Evolutionary conservation across 2,329 filamentous ascomycete species (phyloP), one percentile per base, ranked within the genome.

Genomic region (Scedosporium apiospermum): DNA sequence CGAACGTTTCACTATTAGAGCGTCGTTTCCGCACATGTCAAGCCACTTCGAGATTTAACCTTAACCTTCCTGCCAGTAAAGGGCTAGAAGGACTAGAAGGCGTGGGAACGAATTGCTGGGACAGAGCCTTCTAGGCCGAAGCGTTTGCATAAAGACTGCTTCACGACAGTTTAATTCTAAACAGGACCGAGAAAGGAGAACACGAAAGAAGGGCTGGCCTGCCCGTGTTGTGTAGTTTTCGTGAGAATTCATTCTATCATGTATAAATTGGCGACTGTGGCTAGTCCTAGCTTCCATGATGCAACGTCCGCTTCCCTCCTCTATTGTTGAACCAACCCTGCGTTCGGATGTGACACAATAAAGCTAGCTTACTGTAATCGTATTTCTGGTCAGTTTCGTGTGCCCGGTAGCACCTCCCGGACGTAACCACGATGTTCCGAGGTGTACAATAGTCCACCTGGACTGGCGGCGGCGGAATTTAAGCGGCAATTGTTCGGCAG

Each of bases 401-500:
- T 26, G 49, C 12, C 7, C 21, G 12, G 12, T 26, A 6, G 49
- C 49, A 12, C 49, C 21, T 14, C 21, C 49, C 4, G 49, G 21
- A 10, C 49, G 21, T 23, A n/a, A 23, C 49, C 49, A 53, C 10
- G 49, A 53, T n/a, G 49, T 53, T 23, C 49, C 49, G 6, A 27
- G 23, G 49, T 53, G 10, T 53, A 53, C 18, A n/a, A 53, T 26
- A 3, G 49, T 21, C 49, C 21, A 5, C 49, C 49, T 26, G 49
- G 49, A n/a, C 49, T 53, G 5, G 49, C 6, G 4, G 49, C 49
- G 7, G 49, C 49, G 12, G 49, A 53, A 26, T 53, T 53, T 26
- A 21, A 21, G 85, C 65, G 89, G 89, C 66, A 90, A 91, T 80
- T 93, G 90, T 78, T 88, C 83, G 60, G 73, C 73, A 3, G 87